Conservation (phyloP, 139 green algal genomes). For the Micractinium conductrix region DNA sequence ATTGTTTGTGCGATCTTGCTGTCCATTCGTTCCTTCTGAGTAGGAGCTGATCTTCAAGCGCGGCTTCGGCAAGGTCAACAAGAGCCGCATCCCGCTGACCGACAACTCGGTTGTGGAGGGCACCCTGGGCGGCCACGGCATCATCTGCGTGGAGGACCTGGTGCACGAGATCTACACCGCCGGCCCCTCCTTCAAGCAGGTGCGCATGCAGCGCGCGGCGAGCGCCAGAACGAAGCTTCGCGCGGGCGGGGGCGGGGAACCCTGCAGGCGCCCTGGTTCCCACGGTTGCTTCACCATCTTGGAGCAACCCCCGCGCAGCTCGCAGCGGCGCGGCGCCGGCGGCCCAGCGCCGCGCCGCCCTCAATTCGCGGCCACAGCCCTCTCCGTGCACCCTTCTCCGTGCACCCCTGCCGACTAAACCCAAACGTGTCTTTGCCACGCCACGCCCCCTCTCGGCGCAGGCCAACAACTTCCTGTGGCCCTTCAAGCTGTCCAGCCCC, state of each 20-base stretch:
- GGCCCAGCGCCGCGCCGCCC: no score
- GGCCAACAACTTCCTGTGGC: conserved; percentile 99
- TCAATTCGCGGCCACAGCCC: no score
- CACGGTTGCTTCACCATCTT: no score
- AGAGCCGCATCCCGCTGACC: conserved; percentile 93
- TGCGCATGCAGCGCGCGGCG: no score
- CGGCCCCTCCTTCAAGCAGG: conserved; percentile 96
- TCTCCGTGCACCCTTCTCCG: no score
- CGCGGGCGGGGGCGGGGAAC: no score
- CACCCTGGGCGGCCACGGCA: conserved; percentile 86
- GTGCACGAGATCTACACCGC: conserved; percentile 98
- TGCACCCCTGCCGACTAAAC: no score
- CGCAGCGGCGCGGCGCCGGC: no score
- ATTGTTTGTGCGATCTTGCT: not conserved
- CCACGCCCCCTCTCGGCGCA: not conserved
- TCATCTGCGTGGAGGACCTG: conserved; percentile 99
- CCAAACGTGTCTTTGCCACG: no score
- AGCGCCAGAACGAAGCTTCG: no score
- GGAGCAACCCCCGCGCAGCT: no score
- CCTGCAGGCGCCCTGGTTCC: no score
- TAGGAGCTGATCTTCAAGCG: conserved; percentile 99
- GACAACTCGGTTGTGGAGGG: conserved; percentile 98
- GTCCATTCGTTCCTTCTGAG: not conserved
- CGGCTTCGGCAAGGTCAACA: conserved; percentile 96
- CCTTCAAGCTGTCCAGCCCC: conserved; percentile 91